phyloP scores from a whole-genome alignment of 2,329 filamentous ascomycete genomes.

The Cercospora sesami region DNA sequence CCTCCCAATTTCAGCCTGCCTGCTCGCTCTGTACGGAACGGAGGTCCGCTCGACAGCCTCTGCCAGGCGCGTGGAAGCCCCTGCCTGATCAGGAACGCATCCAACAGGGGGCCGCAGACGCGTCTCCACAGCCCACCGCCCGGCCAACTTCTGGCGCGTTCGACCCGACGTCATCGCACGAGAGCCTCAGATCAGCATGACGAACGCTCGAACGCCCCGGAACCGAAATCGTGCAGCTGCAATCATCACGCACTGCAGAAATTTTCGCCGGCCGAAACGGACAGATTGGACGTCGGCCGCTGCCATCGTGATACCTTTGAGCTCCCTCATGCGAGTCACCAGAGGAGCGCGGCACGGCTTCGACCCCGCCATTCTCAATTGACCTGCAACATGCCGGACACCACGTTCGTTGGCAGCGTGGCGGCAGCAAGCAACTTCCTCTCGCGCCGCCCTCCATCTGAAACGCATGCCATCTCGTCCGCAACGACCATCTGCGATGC shows the following conservation, averaged over 20 bases:
- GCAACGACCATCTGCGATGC: neutral
- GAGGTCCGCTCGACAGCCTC: neutral
- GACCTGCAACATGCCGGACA: neutral
- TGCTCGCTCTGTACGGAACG: constrained; percentile 1
- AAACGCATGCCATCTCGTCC: neutral
- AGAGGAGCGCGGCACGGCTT: neutral
- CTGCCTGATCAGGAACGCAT: neutral
- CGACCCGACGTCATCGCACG: constrained; percentile 4
- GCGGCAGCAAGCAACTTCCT: neutral
- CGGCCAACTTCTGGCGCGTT: neutral
- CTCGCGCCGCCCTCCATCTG: neutral
- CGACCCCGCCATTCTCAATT: neutral
- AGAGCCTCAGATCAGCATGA: constrained; percentile 8
- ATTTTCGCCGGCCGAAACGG: neutral
- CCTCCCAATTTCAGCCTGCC: neutral
- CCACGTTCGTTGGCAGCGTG: neutral
- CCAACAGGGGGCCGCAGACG: neutral
- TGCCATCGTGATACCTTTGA: neutral
- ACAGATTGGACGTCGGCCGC: neutral
- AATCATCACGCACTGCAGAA: neutral
- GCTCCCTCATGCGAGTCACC: neutral
- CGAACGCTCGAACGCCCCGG: neutral
- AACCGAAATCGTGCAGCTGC: neutral
- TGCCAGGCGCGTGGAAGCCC: neutral
- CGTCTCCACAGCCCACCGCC: neutral